These are phyloP conservation scores for Marchantia polymorpha DNA, from an alignment of 225 moss, liverwort and hornwort species.

Conservation along the genomic window DNA sequence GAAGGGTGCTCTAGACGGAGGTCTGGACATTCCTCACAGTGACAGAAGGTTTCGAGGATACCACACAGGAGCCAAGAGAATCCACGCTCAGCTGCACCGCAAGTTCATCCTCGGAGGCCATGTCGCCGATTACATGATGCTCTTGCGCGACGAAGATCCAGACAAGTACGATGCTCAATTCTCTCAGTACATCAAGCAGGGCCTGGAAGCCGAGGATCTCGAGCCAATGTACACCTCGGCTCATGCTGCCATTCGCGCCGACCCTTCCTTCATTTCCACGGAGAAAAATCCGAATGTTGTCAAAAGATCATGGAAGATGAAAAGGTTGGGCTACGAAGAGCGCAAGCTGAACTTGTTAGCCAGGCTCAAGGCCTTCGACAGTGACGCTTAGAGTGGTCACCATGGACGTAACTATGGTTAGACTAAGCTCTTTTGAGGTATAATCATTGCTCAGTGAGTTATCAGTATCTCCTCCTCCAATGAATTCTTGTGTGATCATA, in stretches of 20 bases:
- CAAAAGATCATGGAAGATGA: conserved; percentile 42
- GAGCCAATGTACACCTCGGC: conserved; percentile 47
- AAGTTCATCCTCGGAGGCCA: conserved; percentile 64
- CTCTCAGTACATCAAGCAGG: conserved; percentile 44
- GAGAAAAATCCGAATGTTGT: conserved; percentile 40
- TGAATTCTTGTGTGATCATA: too few species aligned
- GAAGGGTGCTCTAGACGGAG: conserved; percentile 69
- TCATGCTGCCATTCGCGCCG: conserved; percentile 49
- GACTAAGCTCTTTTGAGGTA: too few species aligned
- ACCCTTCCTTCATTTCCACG: conserved; percentile 43
- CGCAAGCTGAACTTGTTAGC: neutral
- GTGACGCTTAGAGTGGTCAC: neutral
- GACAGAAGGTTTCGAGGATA: conserved; percentile 70
- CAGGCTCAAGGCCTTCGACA: neutral
- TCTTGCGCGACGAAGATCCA: conserved; percentile 57
- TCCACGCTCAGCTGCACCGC: conserved; percentile 49
- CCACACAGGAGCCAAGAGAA: conserved; percentile 54
- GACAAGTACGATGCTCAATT: conserved; percentile 58
- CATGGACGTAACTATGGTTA: too few species aligned
- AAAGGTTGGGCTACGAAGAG: conserved; percentile 47
- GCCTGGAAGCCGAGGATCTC: conserved; percentile 47
- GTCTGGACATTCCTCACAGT: conserved; percentile 63
- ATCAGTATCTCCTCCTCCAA: too few species aligned
- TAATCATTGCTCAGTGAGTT: too few species aligned
- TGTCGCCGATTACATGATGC: conserved; percentile 69